Evolutionary conservation across 2,329 filamentous ascomycete genomes (phyloP), one percentile per base, ranked within the genome.

Genomic region (Neofusicoccum cordaticola): DNA sequence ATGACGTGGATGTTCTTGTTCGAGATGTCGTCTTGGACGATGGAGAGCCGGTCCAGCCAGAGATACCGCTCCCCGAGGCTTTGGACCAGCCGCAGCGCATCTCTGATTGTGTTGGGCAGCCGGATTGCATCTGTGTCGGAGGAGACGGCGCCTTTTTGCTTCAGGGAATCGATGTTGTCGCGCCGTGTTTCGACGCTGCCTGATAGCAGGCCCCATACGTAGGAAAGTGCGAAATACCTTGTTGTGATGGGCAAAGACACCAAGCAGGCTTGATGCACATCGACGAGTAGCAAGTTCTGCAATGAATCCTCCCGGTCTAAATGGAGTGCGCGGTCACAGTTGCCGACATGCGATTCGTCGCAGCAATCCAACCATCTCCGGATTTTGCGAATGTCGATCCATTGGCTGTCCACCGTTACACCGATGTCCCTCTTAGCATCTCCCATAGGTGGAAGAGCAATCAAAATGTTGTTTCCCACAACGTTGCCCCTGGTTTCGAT

Each of bases 21-120:
- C 8, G 50, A 58, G 1, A n/a, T 1, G 50, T 69, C 64, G 19
- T 70, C 60, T 56, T 72, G 71, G 12, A 70, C 42, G 47, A 72
- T 68, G 42, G 69, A 73, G 3, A 71, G 63, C 3, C 65, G 47
- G 52, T 73, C 71, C 4, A 72, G 66, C 71, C 71, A 72, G 2
- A 71, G 65, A 44, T 71, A 71, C 2, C 63, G 50, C n/a, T 64
- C 17, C 3, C 66, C 67, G 7, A 71, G 31, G 17, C n/a, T 60
- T 56, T 11, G 41, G 52, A 15, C 61, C 42, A 3, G 68, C 13
- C 27, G 42, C 41, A 11, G 69, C 66, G 67, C 67, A 53, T 71
- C 69, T 13, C 57, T 57, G 22, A 70, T 63, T 8, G 65, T 67
- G 8, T 37, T 8, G 2, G 35, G 35, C 8, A 37, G 7, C 35